These are phyloP conservation scores for Asclepias syriaca DNA, from an alignment of 257 asterid species.

Conservation along the genomic window DNA sequence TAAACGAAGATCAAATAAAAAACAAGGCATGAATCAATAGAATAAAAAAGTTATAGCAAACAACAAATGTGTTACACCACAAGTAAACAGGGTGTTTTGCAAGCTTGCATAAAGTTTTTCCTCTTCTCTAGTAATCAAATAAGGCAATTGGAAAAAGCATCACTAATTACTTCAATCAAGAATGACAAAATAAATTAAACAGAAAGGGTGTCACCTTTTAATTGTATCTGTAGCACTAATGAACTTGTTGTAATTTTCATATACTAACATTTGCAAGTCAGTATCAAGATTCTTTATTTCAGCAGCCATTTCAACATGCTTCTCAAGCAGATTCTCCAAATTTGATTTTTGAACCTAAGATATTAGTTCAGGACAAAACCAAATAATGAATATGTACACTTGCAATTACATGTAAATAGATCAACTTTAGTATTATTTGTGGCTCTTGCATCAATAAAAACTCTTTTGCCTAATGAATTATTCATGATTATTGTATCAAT, in stretches of 20 bases:
- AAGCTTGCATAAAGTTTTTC: not conserved
- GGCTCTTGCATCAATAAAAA: not conserved
- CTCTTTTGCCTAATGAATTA: not conserved
- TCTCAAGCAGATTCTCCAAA: constrained; percentile 90
- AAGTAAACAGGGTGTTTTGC: not conserved
- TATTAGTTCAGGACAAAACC: not conserved
- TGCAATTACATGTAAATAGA: not conserved
- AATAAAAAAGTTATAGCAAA: not conserved
- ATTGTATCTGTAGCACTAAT: constrained; percentile 97
- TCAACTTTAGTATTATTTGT: not conserved
- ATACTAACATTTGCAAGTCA: constrained; percentile 96
- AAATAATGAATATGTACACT: not conserved
- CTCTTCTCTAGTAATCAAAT: not conserved
- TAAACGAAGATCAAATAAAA: not conserved
- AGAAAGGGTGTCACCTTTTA: constrained; percentile 52
- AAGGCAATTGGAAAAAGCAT: not conserved
- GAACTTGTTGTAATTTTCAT: constrained; percentile 97
- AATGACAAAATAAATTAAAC: not conserved
- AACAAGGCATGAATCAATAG: not conserved
- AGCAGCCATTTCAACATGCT: constrained; percentile 99
- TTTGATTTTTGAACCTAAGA: constrained; percentile 85
- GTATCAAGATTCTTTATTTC: constrained; percentile 97
- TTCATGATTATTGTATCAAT: not conserved
- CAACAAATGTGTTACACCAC: not conserved
- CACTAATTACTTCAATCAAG: not conserved